Evolutionary conservation across 1,139 yeast genomes (phyloP), one percentile per base, ranked within the genome.

Genomic region (Tardiomyces blankii): DNA sequence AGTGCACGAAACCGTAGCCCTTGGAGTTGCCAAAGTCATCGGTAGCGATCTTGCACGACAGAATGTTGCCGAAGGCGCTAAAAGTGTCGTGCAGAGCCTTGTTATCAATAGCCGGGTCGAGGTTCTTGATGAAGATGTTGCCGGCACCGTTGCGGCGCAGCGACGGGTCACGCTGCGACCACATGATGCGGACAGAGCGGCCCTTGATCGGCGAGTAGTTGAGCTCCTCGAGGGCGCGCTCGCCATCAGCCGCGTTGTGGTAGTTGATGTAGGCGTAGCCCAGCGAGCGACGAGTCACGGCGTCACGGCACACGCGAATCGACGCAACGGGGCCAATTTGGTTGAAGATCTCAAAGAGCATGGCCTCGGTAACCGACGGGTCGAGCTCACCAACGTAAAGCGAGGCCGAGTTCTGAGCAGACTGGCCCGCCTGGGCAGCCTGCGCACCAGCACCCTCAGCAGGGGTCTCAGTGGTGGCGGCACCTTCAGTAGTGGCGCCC

Each of bases 111-210:
- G 89, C 95, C 51, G 96, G 94, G 70, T 91, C 96, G 73, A 91
- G 81, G 80, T 91, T 93, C 82, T 91, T 91, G 75, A 91, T 91
- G 79, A 85, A 91, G 58, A 93, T 83, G 78, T 91, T 91, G 64
- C 96, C 96, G 56, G 87, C 85, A 68, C 97, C 97, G 65, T 84
- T 83, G 77, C 86, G 87, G 78, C 98, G 86, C 62, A 82, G 70
- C 54, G 96, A 79, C 55, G 98, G 98, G 69, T 91, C 97, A 74
- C 98, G 87, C 77, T 93, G 98, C 57, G 97, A 88, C 96, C 97
- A 89, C 98, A 93, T 93, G 74, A 91, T 91, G 73, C 99, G 89
- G 74, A 97, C 88, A 62, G 96, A 91, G 65, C 85, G 88, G 64
- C 96, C 97, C 72, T 89, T 91, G 72, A 91, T 81, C 63, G 80